A percentile compares a stretch with the other conserved stretches of the same genome.
phyloP scores from a whole-genome alignment of 1,139 yeast species.

The Taphrina communis region DNA sequence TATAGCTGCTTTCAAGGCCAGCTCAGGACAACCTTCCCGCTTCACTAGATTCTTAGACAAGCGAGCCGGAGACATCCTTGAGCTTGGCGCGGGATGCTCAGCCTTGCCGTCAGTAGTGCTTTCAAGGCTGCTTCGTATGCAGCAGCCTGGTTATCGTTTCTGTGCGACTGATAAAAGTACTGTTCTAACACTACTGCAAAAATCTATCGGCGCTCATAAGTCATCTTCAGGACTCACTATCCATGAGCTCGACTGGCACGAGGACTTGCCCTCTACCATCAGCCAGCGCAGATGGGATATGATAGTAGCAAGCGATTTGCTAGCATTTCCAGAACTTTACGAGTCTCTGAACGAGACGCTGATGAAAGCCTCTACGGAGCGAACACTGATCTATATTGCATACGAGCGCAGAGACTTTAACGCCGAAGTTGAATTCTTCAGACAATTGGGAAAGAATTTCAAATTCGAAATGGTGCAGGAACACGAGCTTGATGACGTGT shows the following conservation, averaged over 20 bases:
- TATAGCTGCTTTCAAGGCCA: background rate
- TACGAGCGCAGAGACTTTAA: slow-evolving; percentile 22
- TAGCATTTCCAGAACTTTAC: slow-evolving; percentile 16
- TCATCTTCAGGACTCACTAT: background rate
- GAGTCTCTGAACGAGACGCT: background rate
- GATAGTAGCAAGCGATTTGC: slow-evolving; percentile 12
- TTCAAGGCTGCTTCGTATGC: too few species aligned
- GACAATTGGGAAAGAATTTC: background rate
- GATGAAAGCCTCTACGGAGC: background rate
- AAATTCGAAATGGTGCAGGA: slow-evolving; percentile 28
- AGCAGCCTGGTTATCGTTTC: too few species aligned
- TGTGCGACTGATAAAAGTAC: background rate
- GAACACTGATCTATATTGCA: slow-evolving; percentile 16
- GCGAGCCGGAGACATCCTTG: slow-evolving; percentile 1
- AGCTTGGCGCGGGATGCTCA: slow-evolving; percentile 24
- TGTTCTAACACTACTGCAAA: background rate
- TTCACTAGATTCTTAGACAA: background rate
- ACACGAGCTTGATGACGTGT: slow-evolving; percentile 4
- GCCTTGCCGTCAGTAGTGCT: slow-evolving; percentile 13
- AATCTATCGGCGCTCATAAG: background rate
- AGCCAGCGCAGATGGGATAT: background rate
- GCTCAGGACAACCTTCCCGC: background rate
- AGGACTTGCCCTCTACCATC: background rate
- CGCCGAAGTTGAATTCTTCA: slow-evolving; percentile 23
- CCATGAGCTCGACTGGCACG: slow-evolving; percentile 12